Evolutionary conservation across 2,329 filamentous ascomycete species (phyloP).

Genomic region (Diaporthe sp.): DNA sequence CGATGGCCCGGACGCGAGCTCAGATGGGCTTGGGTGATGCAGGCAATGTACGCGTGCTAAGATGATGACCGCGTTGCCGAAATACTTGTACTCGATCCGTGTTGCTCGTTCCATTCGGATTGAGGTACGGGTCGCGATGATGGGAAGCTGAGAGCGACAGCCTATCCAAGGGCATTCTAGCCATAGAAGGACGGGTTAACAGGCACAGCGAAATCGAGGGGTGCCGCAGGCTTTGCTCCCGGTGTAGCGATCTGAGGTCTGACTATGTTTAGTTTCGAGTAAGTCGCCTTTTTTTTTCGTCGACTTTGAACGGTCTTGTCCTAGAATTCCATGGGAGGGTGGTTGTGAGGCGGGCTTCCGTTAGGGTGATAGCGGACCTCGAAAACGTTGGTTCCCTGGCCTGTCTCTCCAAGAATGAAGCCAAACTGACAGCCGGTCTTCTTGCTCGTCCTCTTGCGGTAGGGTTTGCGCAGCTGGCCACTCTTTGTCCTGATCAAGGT

Average conservation of each 20-base stretch:
- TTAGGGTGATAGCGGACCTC: conserved; percentile 40
- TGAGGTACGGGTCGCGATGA: background rate
- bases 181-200: background rate
- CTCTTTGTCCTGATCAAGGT: conserved; percentile 40
- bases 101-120: background rate
- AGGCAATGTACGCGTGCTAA: background rate
- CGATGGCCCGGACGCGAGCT: background rate
- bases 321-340: conserved; percentile 38
- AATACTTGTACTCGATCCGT: too few relatives aligned
- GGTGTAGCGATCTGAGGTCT: background rate
- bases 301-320: too few relatives aligned
- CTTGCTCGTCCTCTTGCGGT: conserved; percentile 41
- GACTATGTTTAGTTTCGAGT: fast-evolving
- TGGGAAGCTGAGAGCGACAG: too few relatives aligned
- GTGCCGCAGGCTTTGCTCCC: background rate
- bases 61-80: background rate
- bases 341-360: conserved; percentile 39
- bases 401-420: conserved; percentile 40
- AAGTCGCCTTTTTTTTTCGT: background rate
- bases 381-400: conserved; percentile 39
- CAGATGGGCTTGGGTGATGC: too few relatives aligned
- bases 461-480: conserved; percentile 40
- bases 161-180: too few relatives aligned
- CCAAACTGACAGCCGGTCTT: conserved; percentile 40
- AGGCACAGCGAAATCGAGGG: background rate